Evolutionary conservation across 768 basidiomycete genomes (phyloP), one percentile per base, ranked within the genome.

Genomic region (Aureoboletus auriporus): DNA sequence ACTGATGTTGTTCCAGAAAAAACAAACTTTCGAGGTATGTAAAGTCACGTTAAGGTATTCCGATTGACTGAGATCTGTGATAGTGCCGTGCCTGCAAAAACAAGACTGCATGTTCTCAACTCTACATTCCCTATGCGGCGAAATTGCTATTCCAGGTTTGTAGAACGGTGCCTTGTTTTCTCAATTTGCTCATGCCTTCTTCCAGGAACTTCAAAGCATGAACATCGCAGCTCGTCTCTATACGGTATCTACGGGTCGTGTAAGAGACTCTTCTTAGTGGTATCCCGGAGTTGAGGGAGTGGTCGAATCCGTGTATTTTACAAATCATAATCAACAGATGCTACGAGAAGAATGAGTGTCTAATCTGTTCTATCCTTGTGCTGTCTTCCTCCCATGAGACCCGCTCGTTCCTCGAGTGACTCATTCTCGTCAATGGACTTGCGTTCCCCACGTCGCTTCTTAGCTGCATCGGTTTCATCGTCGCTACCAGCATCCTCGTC

Each of bases 61-160:
- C 16, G 11, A 33, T 8, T 43, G n/a, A 50, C 46, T 47, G 26
- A 62, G 1, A 27, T 17, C 1, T 28, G 38, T 42, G 36, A 49
- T 38, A 80, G 78, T 99, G 96, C 64, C 89, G 95, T 47, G 89
- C 93, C 20, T 98, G 95, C 71, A 89, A 93, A 65, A 97, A 96
- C 75, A 94, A 94, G 74, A 95, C 93, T 14, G 90, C 90, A 29
- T 88, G 88, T 65, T 92, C 90, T 43, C 93, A 93, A 57, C 65
- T 91, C 6, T 89, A 90, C 59, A 90, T 95, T 66, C 94, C 96
- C 26, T 99, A 99, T 64, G 95, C 96, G 10, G 95, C 95, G 16
- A 96, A 98, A 67, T 70, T 96, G 47, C 77, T 97, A 39, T 93
- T 96, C 86, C 94, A 96, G 82, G 92, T 84, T 60, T 37, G 75